A percentile compares a stretch with the other conserved stretches of the same genome.
phyloP scores from a whole-genome alignment of 139 green algal genomes.

The Yamagishiella unicocca region DNA sequence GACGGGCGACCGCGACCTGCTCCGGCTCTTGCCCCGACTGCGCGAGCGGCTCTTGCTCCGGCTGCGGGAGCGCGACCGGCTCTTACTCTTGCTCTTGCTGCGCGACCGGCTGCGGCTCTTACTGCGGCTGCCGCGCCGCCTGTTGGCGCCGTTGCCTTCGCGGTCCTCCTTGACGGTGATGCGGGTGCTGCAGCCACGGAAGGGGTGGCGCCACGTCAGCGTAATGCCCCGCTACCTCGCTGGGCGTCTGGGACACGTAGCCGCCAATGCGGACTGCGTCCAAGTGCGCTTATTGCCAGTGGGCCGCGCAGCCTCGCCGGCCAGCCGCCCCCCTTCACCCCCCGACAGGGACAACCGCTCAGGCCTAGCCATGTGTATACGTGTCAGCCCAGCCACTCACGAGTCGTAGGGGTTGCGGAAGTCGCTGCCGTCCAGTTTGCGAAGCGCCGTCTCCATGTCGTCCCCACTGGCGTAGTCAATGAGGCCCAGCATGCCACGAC shows the following conservation, averaged over 20 bases:
- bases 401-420: slow-evolving; percentile 92
- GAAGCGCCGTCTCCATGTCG: slow-evolving; percentile 75
- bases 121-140: slow-evolving; percentile 18
- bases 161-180: slow-evolving; percentile 64
- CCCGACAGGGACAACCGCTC: too few species aligned
- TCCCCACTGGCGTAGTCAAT: slow-evolving; percentile 72
- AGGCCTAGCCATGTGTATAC: too few species aligned
- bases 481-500: slow-evolving; percentile 71
- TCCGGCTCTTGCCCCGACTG: slow-evolving; percentile 36
- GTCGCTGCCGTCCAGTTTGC: slow-evolving; percentile 82
- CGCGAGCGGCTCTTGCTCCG: slow-evolving; percentile 29
- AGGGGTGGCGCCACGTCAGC: too few species aligned
- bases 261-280: too few species aligned
- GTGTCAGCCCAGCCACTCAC: too few species aligned
- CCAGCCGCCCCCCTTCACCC: too few species aligned
- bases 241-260: too few species aligned
- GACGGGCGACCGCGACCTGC: slow-evolving; percentile 1
- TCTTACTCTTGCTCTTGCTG: slow-evolving; percentile 27
- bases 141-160: background rate
- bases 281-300: too few species aligned
- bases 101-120: slow-evolving; percentile 44
- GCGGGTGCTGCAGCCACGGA: background rate
- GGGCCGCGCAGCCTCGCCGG: too few species aligned
- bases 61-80: slow-evolving; percentile 32
- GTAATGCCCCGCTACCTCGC: too few species aligned